Evolutionary conservation across 441 rosid species (phyloP), one percentile per base, ranked within the genome.

Genomic region (Isatis lusitanica): DNA sequence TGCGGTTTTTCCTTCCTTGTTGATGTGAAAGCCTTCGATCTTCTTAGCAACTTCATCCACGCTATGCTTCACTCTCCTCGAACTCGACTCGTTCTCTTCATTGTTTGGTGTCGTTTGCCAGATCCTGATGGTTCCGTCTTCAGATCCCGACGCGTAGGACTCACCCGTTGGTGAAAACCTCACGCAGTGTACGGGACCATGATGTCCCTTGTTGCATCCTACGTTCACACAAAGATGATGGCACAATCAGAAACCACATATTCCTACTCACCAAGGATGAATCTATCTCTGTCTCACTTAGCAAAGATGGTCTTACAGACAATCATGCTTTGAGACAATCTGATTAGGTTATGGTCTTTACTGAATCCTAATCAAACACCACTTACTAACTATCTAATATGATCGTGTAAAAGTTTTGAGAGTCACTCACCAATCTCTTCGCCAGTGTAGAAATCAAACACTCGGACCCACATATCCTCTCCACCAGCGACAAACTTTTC

Each of bases 191-290:
- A 96, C 91, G 8, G 98, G 98, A 73, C 99, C 99, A 21, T 93
- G 99, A 77, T 93, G 99, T 65, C 99, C 99, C 81, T 96, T 96
- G 81, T 93, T 93, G 90, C 97, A 96, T 63, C 88, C 98, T 95
- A 58, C 30, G 68, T 77, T 10, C 30, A 57, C 31, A 52, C 59
- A 67, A 28, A 78, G 21, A 75, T 35, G 6, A 9, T 10, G 9
- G 6, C 0, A 50, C 47, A 4, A 18, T 78, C 68, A 60, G 60
- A 58, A 66, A 33, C 39, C 62, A 26, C 28, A 26, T 26, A 26
- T 2, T 26, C 28, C 28, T 21, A 21, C 24, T 21, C 24, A 21
- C 24, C 24, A 21, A 21, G 24, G 24, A 21, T 8, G 39, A 35
- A 35, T 35, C 39, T 35, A 35, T 35, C 39, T 7, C 10, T 35